Conservation (phyloP, 306 rosid species). For the Fragaria ananassa region DNA sequence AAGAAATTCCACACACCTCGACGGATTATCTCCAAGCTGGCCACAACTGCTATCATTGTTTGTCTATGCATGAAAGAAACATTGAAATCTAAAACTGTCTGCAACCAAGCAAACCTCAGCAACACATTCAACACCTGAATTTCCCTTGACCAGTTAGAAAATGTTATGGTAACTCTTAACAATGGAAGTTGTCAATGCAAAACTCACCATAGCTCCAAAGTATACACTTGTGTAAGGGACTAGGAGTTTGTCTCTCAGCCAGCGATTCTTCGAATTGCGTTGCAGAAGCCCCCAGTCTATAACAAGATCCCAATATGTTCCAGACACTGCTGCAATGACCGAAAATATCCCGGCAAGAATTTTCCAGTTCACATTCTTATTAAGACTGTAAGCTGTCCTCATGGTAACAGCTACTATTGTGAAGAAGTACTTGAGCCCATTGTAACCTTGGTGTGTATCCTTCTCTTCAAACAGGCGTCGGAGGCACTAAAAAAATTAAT, state of each 20-base stretch:
- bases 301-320: slow-evolving; percentile 69
- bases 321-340: slow-evolving; percentile 37
- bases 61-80: slow-evolving; percentile 39
- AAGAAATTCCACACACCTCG: slow-evolving; percentile 78
- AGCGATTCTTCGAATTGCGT: slow-evolving; percentile 50
- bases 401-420: slow-evolving; percentile 57
- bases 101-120: slow-evolving; percentile 75
- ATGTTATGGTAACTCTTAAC: neutral
- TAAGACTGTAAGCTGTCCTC: slow-evolving; percentile 41
- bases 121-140: slow-evolving; percentile 55
- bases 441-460: slow-evolving; percentile 60
- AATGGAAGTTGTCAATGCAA: neutral
- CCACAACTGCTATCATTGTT: slow-evolving; percentile 34
- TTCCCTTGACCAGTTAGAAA: neutral
- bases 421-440: slow-evolving; percentile 52
- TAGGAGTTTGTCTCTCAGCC: slow-evolving; percentile 69
- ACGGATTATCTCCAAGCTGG: slow-evolving; percentile 62
- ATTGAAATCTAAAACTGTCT: slow-evolving; percentile 45
- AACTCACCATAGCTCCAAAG: slow-evolving; percentile 55
- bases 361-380: slow-evolving; percentile 33
- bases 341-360: slow-evolving; percentile 48
- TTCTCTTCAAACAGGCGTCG: slow-evolving; percentile 58
- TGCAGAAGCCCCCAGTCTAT: slow-evolving; percentile 75
- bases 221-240: slow-evolving; percentile 47
- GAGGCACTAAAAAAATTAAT: slow-evolving; percentile 40